Base-by-base conservation (phyloP, 2,329 filamentous ascomycete species). In the Alternaria tenuissima region DNA sequence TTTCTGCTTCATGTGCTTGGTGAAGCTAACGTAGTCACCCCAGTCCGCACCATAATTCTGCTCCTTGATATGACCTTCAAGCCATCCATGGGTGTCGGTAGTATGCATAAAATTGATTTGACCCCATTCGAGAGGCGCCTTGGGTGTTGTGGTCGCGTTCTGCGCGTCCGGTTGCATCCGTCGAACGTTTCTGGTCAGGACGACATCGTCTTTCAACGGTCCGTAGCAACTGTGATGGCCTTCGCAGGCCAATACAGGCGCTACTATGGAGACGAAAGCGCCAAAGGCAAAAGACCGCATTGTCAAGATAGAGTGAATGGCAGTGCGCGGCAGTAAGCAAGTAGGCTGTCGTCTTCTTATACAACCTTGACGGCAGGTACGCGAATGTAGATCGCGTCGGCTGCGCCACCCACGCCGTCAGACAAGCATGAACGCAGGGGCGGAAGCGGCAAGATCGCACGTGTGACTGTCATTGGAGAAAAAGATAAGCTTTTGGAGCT, bases 41-140 rank as follows among this genome's bases (percentile, higher is more conserved):
- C 87, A 89, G 69, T 90, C 88, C 2, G 87, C 87, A 41, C 87
- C 86, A 62, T 88, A 89, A 68, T 88, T 88, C 66, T 82, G 79
- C 75, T 89, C 85, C 66, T 88, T 87, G 63, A 89, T 72, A 69
- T 88, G 85, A 4, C 86, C 85, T 67, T 86, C 84, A 18, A 88
- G 79, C 87, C 87, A 87, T 20, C 86, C 86, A 69, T 88, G 86
- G 0, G 85, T 87, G 63, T 89, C 86, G 3, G 86, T 88, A 2
- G 86, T 89, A 65, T 88, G 87, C 24, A 89, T 81, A 78, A 97
- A 86, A 67, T 89, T 89, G 66, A 89, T 75, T 71, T 89, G 85
- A 3, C 87, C 87, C 87, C 87, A 89, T 80, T 86, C 84, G 7
- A 88, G 77, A 20, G 76, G 79, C 16, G 65, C 74, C 41, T 69